Percentiles rank a stretch among this genome's conserved stretches.
Evolutionary conservation across 345 rosid species (phyloP).

Genomic region (Cochlearia excelsa): DNA sequence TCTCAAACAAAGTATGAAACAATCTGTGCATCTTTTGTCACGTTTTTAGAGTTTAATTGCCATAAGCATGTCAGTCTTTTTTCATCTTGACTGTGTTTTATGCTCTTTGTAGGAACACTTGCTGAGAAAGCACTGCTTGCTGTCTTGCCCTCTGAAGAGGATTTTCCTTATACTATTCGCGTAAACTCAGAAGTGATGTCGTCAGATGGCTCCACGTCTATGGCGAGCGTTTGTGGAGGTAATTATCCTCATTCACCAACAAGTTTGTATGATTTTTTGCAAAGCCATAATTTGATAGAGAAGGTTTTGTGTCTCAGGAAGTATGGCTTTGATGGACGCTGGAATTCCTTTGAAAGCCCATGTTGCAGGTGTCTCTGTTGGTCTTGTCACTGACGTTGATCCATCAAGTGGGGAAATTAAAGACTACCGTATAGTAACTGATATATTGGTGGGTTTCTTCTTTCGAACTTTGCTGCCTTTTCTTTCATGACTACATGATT

Average conservation of each 20-base stretch:
- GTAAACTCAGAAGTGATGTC: constrained; percentile 96
- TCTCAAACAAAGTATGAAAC: background rate
- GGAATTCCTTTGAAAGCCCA: constrained; percentile 84
- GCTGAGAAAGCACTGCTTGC: constrained; percentile 96
- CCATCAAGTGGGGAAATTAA: constrained; percentile 67
- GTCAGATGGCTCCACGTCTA: constrained; percentile 98
- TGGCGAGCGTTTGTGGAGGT: constrained; percentile 99
- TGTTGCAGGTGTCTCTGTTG: constrained; percentile 97
- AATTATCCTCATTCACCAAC: too few relatives aligned
- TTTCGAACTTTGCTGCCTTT: constrained; percentile 6
- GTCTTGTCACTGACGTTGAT: constrained; percentile 81
- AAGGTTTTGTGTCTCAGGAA: constrained; percentile 50
- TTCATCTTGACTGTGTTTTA: constrained; percentile 3
- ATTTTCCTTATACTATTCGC: constrained; percentile 74
- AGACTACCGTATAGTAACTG: constrained; percentile 84
- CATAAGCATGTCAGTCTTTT: constrained; percentile 4
- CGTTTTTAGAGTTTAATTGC: background rate
- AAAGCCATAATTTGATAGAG: constrained; percentile 12
- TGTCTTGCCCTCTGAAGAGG: constrained; percentile 82
- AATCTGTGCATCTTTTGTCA: constrained; percentile 2
- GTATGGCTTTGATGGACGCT: constrained; percentile 98
- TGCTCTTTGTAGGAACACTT: constrained; percentile 64
- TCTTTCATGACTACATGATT: background rate
- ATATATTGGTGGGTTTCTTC: constrained; percentile 68
- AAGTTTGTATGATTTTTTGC: too few relatives aligned